Conservation (phyloP, 192 early-diverging fungal genomes). For the Gonapodya sp. region DNA sequence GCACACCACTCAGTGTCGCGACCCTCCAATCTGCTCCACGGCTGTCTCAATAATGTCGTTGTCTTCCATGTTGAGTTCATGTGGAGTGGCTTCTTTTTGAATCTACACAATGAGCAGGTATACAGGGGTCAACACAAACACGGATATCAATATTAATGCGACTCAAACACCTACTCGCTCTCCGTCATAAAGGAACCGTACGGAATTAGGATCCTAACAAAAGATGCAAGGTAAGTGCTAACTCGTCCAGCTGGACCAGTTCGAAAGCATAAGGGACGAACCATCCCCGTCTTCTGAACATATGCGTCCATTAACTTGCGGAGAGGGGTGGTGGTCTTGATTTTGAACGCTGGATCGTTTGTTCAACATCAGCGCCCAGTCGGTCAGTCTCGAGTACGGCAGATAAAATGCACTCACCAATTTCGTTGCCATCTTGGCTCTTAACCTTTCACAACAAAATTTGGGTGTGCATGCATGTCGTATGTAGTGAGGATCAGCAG, state of each 20-base stretch:
- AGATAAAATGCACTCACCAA: not conserved
- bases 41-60: constrained; percentile 91
- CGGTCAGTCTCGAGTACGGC: not conserved
- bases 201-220: constrained; percentile 14
- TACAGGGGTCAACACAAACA: not conserved
- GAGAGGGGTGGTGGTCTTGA: constrained; percentile 83
- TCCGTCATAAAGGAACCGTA: constrained; percentile 91
- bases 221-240: not conserved
- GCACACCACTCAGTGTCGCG: too few species aligned
- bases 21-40: constrained; percentile 84
- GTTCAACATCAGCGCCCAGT: not conserved
- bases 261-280: constrained; percentile 11
- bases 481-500: too few species aligned
- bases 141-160: too few species aligned
- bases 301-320: constrained; percentile 94
- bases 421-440: not conserved
- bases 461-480: too few species aligned
- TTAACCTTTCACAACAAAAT: not conserved
- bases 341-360: constrained; percentile 75
- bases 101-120: constrained; percentile 24
- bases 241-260: constrained; percentile 6
- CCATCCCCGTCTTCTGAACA: constrained; percentile 69
- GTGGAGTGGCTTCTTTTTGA: constrained; percentile 67
- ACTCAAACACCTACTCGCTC: constrained; percentile 44
- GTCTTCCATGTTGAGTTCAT: constrained; percentile 88